These are phyloP conservation scores for Monosporascus sp. DNA, from an alignment of 2,329 filamentous ascomycete genomes.

Conservation along the genomic window DNA sequence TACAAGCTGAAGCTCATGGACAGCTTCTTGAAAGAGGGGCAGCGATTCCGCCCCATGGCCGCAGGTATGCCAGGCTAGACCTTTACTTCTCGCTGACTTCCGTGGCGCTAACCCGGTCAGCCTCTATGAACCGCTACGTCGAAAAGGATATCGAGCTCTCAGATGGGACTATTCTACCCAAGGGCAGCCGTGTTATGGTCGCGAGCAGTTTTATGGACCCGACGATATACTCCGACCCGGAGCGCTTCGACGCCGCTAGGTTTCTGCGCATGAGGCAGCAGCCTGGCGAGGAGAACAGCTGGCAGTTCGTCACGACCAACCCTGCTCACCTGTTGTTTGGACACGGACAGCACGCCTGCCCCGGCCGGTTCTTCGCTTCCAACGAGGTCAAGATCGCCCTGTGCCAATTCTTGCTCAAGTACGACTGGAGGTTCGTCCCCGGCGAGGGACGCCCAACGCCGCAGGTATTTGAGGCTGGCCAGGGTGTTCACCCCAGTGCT, in stretches of 20 bases:
- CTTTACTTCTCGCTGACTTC: not conserved
- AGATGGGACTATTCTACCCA: conserved; percentile 22
- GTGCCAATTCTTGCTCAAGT: conserved; percentile 25
- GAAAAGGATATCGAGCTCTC: conserved; percentile 19
- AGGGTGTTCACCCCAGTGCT: conserved; percentile 12
- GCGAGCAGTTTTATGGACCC: conserved; percentile 23
- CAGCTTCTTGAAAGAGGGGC: conserved; percentile 35
- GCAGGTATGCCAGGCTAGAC: conserved; percentile 16
- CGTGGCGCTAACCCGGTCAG: conserved; percentile 6
- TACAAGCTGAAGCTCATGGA: conserved; percentile 32
- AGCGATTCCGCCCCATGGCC: conserved; percentile 24
- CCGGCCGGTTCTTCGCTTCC: conserved; percentile 26
- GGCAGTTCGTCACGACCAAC: conserved; percentile 32
- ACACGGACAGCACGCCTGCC: conserved; percentile 34
- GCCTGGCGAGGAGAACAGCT: conserved; percentile 25
- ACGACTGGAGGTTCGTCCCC: conserved; percentile 26
- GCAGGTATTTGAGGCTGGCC: conserved; percentile 14
- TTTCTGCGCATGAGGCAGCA: conserved; percentile 23
- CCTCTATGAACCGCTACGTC: conserved; percentile 26
- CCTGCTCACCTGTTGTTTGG: conserved; percentile 31
- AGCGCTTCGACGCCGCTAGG: conserved; percentile 23
- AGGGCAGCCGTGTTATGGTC: conserved; percentile 22
- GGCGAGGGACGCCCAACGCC: conserved; percentile 14
- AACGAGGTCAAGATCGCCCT: conserved; percentile 30
- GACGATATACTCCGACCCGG: conserved; percentile 19